phyloP scores from a whole-genome alignment of 2,329 filamentous ascomycete species.

The Calonectria hongkongensis region DNA sequence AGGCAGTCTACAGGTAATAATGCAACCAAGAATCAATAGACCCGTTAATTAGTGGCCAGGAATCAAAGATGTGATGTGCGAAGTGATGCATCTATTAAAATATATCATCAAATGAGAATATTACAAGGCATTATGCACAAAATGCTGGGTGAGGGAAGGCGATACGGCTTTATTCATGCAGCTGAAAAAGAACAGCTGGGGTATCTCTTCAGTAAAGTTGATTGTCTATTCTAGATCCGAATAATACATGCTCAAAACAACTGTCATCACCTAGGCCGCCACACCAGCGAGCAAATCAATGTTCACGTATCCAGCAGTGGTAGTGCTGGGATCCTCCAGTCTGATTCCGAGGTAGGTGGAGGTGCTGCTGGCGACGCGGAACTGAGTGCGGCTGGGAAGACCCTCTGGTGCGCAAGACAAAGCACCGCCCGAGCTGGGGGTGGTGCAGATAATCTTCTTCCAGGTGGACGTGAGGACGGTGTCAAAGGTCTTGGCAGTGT shows the following conservation, averaged over 20 bases:
- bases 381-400: neutral
- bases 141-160: too few relatives aligned
- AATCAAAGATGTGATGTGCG: too few relatives aligned
- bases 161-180: too few relatives aligned
- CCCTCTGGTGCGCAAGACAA: constrained; percentile 10
- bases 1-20: too few relatives aligned
- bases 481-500: neutral
- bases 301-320: neutral
- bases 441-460: constrained; percentile 8
- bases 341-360: neutral
- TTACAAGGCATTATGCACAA: too few relatives aligned
- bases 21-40: too few relatives aligned
- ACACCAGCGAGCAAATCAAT: constrained; percentile 1
- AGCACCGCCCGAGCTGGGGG: neutral
- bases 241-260: neutral
- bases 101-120: too few relatives aligned
- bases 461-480: neutral
- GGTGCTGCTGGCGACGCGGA: neutral
- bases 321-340: constrained; percentile 13
- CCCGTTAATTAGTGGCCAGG: too few relatives aligned
- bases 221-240: constrained; percentile 5
- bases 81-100: too few relatives aligned
- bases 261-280: neutral
- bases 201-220: neutral
- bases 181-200: neutral